Conservation (phyloP, 768 basidiomycete species). For the Boletus sp. region DNA sequence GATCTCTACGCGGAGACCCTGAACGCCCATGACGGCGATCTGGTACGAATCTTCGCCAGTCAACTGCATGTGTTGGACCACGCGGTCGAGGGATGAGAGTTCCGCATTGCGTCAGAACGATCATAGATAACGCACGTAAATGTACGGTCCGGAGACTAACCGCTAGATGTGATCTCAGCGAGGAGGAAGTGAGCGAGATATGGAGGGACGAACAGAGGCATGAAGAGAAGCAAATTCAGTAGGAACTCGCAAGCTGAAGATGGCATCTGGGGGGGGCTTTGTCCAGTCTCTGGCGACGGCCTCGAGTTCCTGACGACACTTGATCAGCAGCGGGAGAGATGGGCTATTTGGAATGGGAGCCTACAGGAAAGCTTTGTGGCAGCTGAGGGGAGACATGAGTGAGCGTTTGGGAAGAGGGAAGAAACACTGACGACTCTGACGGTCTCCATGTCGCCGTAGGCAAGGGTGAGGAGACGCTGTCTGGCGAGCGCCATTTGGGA, state of each 20-base stretch:
- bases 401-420: neutral
- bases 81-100: constrained; percentile 18
- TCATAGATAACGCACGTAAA: constrained; percentile 57
- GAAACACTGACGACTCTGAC: constrained; percentile 53
- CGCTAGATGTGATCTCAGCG: constrained; percentile 47
- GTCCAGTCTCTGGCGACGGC: constrained; percentile 80
- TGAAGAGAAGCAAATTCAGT: constrained; percentile 85
- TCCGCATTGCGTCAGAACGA: constrained; percentile 5
- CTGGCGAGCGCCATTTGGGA: constrained; percentile 67
- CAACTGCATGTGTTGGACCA: constrained; percentile 44
- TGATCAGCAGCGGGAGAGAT: neutral
- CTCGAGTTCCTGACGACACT: constrained; percentile 64
- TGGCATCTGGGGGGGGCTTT: constrained; percentile 77
- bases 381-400: constrained; percentile 42
- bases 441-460: constrained; percentile 84
- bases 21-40: constrained; percentile 80
- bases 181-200: constrained; percentile 9
- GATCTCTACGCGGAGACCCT: constrained; percentile 81
- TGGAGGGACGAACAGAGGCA: constrained; percentile 59
- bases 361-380: constrained; percentile 64
- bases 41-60: constrained; percentile 86
- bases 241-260: constrained; percentile 74
- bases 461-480: constrained; percentile 76
- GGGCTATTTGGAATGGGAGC: neutral
- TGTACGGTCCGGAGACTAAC: constrained; percentile 76